phyloP scores from a whole-genome alignment of 768 basidiomycete species.

The Naematelia aurantialba region DNA sequence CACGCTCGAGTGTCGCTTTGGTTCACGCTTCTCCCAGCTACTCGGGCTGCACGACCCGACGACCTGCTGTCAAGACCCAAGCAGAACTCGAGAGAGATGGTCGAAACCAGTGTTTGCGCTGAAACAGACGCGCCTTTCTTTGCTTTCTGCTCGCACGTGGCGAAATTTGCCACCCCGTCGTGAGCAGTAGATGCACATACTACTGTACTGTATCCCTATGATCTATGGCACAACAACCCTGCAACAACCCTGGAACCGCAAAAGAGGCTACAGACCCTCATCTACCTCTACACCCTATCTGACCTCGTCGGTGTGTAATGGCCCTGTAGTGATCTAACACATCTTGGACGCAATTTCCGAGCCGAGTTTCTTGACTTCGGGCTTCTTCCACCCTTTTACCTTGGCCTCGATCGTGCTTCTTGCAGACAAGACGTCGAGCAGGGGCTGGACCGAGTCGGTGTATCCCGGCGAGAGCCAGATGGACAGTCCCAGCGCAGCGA shows the following conservation, averaged over 20 bases:
- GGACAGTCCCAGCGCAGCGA: slow-evolving; percentile 71
- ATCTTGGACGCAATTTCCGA: slow-evolving; percentile 54
- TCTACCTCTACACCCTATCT: neutral
- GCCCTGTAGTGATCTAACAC: slow-evolving; percentile 13
- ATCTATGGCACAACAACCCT: neutral
- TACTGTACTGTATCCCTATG: neutral
- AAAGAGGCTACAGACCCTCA: neutral
- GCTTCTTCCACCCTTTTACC: slow-evolving; percentile 59
- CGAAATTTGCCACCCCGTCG: neutral
- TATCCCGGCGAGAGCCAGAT: slow-evolving; percentile 71
- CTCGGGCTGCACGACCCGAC: no score
- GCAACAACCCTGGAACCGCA: neutral
- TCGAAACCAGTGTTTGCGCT: no score
- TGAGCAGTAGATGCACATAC: neutral
- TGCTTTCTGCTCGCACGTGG: neutral
- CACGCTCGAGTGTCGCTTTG: no score
- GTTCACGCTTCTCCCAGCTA: no score
- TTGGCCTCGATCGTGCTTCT: slow-evolving; percentile 54
- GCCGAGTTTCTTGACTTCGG: slow-evolving; percentile 64
- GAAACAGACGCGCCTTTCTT: neutral
- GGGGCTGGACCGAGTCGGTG: slow-evolving; percentile 56
- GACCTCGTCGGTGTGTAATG: no score
- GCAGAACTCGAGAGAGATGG: no score
- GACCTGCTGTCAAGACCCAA: no score
- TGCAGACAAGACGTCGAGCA: slow-evolving; percentile 71